Evolutionary conservation across 2,329 filamentous ascomycete species (phyloP).

Genomic region (Rhytidhysteron rufulum): DNA sequence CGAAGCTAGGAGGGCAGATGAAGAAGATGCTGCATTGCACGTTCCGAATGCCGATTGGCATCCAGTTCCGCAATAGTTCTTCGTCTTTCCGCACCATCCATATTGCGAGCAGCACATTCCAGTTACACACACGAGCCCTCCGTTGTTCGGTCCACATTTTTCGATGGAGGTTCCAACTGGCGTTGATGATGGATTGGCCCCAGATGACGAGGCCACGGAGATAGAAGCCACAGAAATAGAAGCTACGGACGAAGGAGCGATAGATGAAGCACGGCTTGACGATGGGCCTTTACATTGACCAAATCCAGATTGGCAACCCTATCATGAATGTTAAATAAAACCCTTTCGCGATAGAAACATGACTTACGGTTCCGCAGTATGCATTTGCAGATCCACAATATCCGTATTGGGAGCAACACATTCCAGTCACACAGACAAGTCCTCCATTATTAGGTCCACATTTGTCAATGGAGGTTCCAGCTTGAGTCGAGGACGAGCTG

Average conservation of each 20-base stretch:
- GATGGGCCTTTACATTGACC: not conserved
- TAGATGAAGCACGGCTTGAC: not conserved
- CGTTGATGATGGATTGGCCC: not conserved
- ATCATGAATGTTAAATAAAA: too few relatives aligned
- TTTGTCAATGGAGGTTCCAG: not conserved
- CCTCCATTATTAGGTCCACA: not conserved
- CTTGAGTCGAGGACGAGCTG: not conserved
- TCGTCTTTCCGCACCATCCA: not conserved
- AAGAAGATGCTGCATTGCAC: not conserved
- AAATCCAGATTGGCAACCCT: not conserved
- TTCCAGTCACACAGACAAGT: not conserved
- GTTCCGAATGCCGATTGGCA: not conserved
- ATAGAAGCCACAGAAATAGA: too few relatives aligned
- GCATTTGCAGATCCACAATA: not conserved
- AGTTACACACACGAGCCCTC: not conserved
- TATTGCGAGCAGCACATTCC: not conserved
- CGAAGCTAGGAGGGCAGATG: not conserved
- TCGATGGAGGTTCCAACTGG: not conserved
- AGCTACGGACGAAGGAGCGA: too few relatives aligned
- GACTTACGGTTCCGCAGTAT: not conserved
- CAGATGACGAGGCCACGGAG: too few relatives aligned
- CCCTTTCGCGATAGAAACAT: too few relatives aligned
- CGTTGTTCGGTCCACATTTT: not conserved
- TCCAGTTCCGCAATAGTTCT: not conserved
- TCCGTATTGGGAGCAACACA: not conserved